These are phyloP conservation scores for Serendipita sp. DNA, from an alignment of 768 basidiomycete genomes.

Conservation along the genomic window DNA sequence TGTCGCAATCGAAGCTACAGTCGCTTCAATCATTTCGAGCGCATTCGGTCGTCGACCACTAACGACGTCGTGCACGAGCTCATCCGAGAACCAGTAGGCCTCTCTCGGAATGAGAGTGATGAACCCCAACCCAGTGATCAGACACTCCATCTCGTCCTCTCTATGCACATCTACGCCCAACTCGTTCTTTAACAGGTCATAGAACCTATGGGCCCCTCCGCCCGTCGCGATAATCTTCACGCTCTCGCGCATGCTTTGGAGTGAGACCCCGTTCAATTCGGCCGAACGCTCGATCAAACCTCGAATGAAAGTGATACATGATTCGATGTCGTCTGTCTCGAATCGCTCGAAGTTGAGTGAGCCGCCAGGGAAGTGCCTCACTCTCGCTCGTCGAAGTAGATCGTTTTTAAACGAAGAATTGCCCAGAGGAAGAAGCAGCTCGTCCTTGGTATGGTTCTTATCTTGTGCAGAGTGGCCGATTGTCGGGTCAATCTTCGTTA, in stretches of 20 bases:
- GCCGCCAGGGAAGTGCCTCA: constrained; percentile 83
- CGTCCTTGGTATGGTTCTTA: no score
- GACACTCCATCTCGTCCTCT: constrained; percentile 98
- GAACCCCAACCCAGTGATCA: constrained; percentile 93
- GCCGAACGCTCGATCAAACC: constrained; percentile 78
- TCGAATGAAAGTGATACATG: constrained; percentile 75
- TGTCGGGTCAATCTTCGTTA: constrained; percentile 8
- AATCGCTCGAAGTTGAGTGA: constrained; percentile 96
- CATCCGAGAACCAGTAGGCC: constrained; percentile 97
- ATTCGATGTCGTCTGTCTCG: constrained; percentile 77
- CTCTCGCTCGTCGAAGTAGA: constrained; percentile 51
- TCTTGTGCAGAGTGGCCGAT: constrained; percentile 10
- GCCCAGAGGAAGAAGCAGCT: constrained; percentile 21
- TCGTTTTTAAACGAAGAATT: constrained; percentile 27
- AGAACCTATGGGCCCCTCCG: constrained; percentile 90
- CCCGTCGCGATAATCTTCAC: constrained; percentile 98
- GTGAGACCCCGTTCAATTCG: constrained; percentile 64
- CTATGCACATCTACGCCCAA: constrained; percentile 71
- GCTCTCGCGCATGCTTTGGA: constrained; percentile 77
- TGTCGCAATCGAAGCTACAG: constrained; percentile 14
- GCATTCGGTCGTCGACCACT: neutral
- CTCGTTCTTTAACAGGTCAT: constrained; percentile 58
- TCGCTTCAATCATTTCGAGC: neutral
- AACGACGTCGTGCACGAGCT: constrained; percentile 60
- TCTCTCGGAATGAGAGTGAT: constrained; percentile 92